Evolutionary conservation across 1,284 basidiomycete genomes (phyloP).

Genomic region (Coriolopsis trogii): DNA sequence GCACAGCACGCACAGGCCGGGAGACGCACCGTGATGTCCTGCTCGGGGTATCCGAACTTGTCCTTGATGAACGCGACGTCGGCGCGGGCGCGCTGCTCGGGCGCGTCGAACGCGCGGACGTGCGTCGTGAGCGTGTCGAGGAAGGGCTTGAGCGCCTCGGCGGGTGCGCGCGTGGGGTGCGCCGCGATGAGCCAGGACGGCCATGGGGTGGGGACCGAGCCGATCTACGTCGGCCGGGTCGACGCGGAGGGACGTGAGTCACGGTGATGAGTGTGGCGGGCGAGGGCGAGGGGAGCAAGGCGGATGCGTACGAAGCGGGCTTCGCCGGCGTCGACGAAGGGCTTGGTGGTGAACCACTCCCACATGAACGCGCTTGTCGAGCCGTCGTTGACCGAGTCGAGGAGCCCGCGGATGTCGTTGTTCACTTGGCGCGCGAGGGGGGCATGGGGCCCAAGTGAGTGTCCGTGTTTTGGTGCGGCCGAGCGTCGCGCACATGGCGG

Average conservation of each 20-base stretch:
- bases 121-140: slow-evolving; percentile 64
- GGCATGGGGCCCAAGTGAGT: too few relatives aligned
- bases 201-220: slow-evolving; percentile 92
- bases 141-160: slow-evolving; percentile 60
- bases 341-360: slow-evolving; percentile 99
- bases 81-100: slow-evolving; percentile 56
- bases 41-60: slow-evolving; percentile 80
- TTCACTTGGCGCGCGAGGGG: too few relatives aligned
- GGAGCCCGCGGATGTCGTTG: slow-evolving; percentile 87
- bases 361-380: slow-evolving; percentile 87
- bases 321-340: slow-evolving; percentile 82
- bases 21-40: slow-evolving; percentile 72
- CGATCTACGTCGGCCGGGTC: slow-evolving; percentile 56
- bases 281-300: not conserved
- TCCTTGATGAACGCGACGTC: slow-evolving; percentile 78
- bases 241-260: not conserved
- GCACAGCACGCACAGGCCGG: too few relatives aligned
- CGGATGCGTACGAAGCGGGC: slow-evolving; percentile 72
- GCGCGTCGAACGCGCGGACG: slow-evolving; percentile 71
- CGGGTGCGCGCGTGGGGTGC: slow-evolving; percentile 63
- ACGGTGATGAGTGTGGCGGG: not conserved
- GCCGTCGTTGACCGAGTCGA: slow-evolving; percentile 89
- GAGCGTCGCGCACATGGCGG: too few relatives aligned
- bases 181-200: slow-evolving; percentile 94
- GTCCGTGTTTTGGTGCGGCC: too few relatives aligned